Conservation (phyloP, 148 eudicot genomes). For the Cornus suecica region DNA sequence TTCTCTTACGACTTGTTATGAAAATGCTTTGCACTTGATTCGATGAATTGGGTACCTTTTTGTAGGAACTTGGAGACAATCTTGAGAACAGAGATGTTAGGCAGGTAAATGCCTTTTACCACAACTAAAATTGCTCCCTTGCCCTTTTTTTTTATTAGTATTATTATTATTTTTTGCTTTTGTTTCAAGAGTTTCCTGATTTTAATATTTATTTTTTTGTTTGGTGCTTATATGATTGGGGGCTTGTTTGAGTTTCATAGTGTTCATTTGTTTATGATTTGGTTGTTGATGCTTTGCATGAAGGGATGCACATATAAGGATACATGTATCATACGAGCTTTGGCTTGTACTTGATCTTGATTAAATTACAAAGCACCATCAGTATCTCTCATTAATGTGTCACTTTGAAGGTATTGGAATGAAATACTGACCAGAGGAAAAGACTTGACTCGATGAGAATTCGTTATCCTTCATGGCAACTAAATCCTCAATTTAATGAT, state of each 20-base stretch:
- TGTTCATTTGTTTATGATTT: neutral
- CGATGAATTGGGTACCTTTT: constrained; percentile 1
- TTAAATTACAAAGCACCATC: neutral
- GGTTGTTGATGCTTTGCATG: neutral
- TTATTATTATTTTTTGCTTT: neutral
- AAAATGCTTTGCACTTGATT: neutral
- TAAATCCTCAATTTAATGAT: neutral
- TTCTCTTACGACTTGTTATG: neutral
- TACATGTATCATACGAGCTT: neutral
- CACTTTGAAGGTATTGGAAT: neutral
- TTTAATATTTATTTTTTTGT: neutral
- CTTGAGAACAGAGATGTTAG: constrained; percentile 60
- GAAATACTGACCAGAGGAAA: neutral
- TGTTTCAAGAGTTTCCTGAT: neutral
- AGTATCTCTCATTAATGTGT: neutral
- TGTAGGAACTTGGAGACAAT: constrained; percentile 45
- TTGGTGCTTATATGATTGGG: neutral
- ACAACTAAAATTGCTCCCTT: neutral
- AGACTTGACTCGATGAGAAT: neutral
- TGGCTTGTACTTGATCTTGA: neutral
- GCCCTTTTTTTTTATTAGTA: neutral
- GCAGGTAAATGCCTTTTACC: constrained; percentile 41
- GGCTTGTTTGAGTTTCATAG: neutral
- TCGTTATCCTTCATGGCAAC: neutral
- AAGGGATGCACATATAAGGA: neutral